Evolutionary conservation across 345 rosid species (phyloP).

Genomic region (Orychophragmus violaceus): DNA sequence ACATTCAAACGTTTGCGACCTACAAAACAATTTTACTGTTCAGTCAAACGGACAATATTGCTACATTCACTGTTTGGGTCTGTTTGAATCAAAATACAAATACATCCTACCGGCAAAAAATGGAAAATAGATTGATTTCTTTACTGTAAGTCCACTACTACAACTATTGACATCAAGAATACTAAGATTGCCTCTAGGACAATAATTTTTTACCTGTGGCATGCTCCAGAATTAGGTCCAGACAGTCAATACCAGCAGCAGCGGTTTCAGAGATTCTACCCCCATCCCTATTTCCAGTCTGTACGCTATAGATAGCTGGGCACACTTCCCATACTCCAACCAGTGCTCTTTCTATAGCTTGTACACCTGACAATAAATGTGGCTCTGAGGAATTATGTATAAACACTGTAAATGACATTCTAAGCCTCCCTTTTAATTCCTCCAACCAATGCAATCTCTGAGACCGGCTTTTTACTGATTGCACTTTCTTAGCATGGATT

Average conservation of each 20-base stretch:
- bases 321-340: conserved; percentile 59
- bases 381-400: conserved; percentile 56
- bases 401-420: conserved; percentile 57
- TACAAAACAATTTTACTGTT: conserved; percentile 36
- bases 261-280: conserved; percentile 59
- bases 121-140: neutral
- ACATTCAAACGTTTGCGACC: conserved; percentile 57
- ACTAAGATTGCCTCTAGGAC: neutral
- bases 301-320: conserved; percentile 41
- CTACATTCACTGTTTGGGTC: neutral
- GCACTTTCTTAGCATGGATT: conserved; percentile 29
- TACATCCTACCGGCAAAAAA: neutral
- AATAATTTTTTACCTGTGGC: conserved; percentile 56
- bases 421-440: conserved; percentile 60
- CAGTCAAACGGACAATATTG: conserved; percentile 16
- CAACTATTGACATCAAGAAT: conserved; percentile 1
- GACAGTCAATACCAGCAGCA: conserved; percentile 84
- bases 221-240: conserved; percentile 81
- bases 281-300: conserved; percentile 50
- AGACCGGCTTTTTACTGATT: conserved; percentile 34
- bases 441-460: conserved; percentile 39
- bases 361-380: conserved; percentile 60
- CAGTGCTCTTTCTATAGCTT: conserved; percentile 74
- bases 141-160: neutral
- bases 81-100: neutral